Percentiles rank a stretch among this genome's conserved stretches.
Conservation (phyloP, 805 yeast species). For the Candida mattraensis region DNA sequence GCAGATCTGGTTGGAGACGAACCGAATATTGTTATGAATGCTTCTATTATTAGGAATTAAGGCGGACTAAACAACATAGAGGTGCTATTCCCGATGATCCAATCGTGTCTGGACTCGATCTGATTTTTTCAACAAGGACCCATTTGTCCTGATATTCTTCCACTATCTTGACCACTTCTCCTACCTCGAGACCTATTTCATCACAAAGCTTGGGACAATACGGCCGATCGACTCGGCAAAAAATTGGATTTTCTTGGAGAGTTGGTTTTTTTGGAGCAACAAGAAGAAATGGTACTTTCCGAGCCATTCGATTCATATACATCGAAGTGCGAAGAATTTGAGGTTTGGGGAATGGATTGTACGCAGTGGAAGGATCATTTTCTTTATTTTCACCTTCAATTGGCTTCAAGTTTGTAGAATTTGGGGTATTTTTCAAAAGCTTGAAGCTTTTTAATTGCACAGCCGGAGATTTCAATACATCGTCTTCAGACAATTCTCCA, state of each 20-base stretch:
- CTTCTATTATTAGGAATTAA: too few species aligned
- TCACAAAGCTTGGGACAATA: constrained; percentile 2
- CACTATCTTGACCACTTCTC: constrained; percentile 1
- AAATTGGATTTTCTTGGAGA: constrained; percentile 7
- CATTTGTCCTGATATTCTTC: constrained; percentile 4
- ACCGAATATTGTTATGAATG: too few species aligned
- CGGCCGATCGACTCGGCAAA: constrained; percentile 1
- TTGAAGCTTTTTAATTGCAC: constrained; percentile 20
- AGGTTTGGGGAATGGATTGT: constrained; percentile 8
- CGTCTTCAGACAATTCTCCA: constrained; percentile 3
- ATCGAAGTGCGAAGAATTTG: constrained; percentile 8
- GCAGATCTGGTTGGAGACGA: too few species aligned
- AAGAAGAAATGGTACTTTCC: too few species aligned
- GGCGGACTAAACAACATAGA: constrained; percentile 6
- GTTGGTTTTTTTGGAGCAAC: too few species aligned
- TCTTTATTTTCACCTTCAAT: constrained; percentile 3
- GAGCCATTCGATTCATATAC: too few species aligned
- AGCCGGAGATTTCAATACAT: constrained; percentile 7
- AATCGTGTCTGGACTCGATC: not conserved
- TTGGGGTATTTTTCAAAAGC: constrained; percentile 8
- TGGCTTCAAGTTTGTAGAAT: constrained; percentile 1
- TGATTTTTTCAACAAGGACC: constrained; percentile 5
- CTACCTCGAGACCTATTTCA: constrained; percentile 2
- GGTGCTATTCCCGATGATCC: constrained; percentile 3
- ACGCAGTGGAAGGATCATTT: not conserved